Percentiles rank a stretch among this genome's conserved stretches.
Evolutionary conservation across 257 asterid genomes (phyloP).

Genomic region (Agastache rugosa): DNA sequence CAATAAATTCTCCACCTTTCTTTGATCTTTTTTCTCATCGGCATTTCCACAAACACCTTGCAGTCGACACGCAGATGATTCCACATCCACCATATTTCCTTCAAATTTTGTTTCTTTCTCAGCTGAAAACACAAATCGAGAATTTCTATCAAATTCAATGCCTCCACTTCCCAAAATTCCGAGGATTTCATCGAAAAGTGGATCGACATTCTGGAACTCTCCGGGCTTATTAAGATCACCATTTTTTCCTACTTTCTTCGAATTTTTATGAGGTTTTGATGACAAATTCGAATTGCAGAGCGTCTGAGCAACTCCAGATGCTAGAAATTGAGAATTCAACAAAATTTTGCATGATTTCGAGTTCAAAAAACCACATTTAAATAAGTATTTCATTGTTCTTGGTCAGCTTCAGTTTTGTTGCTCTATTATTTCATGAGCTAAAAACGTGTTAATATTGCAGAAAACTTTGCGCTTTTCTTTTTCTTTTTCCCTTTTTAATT

Average conservation of each 20-base stretch:
- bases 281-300: slow-evolving; percentile 41
- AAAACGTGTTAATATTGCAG: too few species aligned
- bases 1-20: slow-evolving; percentile 24
- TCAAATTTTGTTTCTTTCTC: slow-evolving; percentile 31
- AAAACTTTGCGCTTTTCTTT: too few species aligned
- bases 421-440: too few species aligned
- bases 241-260: slow-evolving; percentile 35
- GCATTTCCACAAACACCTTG: slow-evolving; percentile 71
- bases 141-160: slow-evolving; percentile 33
- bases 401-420: neutral
- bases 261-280: slow-evolving; percentile 36
- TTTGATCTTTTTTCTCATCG: slow-evolving; percentile 35
- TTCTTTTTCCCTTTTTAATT: too few species aligned
- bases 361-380: slow-evolving; percentile 37
- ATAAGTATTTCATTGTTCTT: slow-evolving; percentile 44
- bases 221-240: slow-evolving; percentile 34
- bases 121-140: slow-evolving; percentile 34
- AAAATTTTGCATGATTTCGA: slow-evolving; percentile 31
- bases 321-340: slow-evolving; percentile 22
- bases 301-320: slow-evolving; percentile 41
- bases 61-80: slow-evolving; percentile 23
- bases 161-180: slow-evolving; percentile 63
- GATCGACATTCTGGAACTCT: slow-evolving; percentile 42
- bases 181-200: slow-evolving; percentile 73
- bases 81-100: slow-evolving; percentile 14